Base-by-base conservation (phyloP, 176 grass and related monocot species). In the Musa beccarii region DNA sequence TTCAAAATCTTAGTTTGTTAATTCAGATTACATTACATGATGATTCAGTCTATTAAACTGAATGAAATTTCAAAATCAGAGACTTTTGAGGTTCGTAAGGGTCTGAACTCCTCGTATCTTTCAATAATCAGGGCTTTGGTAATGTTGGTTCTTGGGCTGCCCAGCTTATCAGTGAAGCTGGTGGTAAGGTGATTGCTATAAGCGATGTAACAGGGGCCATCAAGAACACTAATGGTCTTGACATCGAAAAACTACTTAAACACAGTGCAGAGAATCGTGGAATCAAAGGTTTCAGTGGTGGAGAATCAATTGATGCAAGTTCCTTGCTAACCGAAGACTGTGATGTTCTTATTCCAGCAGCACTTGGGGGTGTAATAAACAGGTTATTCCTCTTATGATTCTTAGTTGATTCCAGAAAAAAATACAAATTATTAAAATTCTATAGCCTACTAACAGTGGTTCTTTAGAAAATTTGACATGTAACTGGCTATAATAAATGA, bases 91-190 rank as follows among this genome's bases (percentile, higher is more conserved):
- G 34, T 43, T 43, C 34, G 4, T 43, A 43, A 43, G 34, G 34
- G 34, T 43, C 34, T 43, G 4, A 43, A 43, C 34, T 43, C 34
- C 34, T 43, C 4, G 6, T 63, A 57, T 29, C 28, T 59, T 59
- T 50, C 55, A 81, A 79, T 28, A 21, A 83, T 70, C 53, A 98
- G 95, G 95, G 95, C 57, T 98, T 98, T 51, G 95, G 95, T 59
- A 98, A 98, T 76, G 95, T 98, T 81, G 90, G 95, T 72, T 93
- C 95, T 71, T 98, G 95, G 95, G 88, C 95, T 28, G 90, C 90
- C 1, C 83, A 75, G 71, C 79, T 98, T 61, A 80, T 98, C 34
- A 85, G 93, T 22, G 95, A 91, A 71, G 88, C 80, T 79, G 95
- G 95, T 80, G 95, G 95, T 70, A 98, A 94, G 76, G 76, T 98